Evolutionary conservation across 108 stramenopile species (phyloP).

Genomic region (Cyclotella choctawhatcheeana): DNA sequence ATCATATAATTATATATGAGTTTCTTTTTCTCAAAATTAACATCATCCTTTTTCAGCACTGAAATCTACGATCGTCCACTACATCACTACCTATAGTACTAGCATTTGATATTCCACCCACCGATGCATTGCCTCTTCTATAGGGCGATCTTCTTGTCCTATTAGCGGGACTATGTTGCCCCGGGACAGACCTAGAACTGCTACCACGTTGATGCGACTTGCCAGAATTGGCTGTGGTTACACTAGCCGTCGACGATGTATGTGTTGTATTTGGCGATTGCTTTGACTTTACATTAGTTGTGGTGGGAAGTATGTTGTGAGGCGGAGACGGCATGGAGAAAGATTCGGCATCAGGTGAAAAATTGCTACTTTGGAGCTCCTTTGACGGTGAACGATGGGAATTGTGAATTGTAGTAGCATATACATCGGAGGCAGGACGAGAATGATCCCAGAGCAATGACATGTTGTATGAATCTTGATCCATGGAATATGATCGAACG

Average conservation of each 20-base stretch:
- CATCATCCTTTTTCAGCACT: too few relatives aligned
- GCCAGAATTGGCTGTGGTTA: slow-evolving; percentile 27
- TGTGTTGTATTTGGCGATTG: slow-evolving; percentile 16
- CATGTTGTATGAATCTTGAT: slow-evolving; percentile 23
- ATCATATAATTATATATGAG: too few relatives aligned
- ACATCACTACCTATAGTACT: too few relatives aligned
- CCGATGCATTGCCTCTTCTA: neutral
- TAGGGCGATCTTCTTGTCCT: slow-evolving; percentile 4
- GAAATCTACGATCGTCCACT: slow-evolving; percentile 29
- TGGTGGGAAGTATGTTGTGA: neutral
- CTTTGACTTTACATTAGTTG: neutral
- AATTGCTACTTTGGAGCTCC: too few relatives aligned
- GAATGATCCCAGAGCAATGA: slow-evolving; percentile 29
- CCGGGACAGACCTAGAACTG: too few relatives aligned
- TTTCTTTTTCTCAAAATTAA: too few relatives aligned
- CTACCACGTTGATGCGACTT: slow-evolving; percentile 15
- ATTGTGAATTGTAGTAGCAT: too few relatives aligned
- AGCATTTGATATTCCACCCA: too few relatives aligned
- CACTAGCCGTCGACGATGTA: slow-evolving; percentile 32
- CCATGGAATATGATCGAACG: slow-evolving; percentile 2
- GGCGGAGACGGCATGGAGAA: slow-evolving; percentile 9
- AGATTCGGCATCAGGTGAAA: slow-evolving; percentile 5
- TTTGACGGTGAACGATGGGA: too few relatives aligned
- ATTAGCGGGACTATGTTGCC: too few relatives aligned
- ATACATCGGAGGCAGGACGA: slow-evolving; percentile 5